Conservation (phyloP, 2,329 filamentous ascomycete genomes). For the Colletotrichum sp. region DNA sequence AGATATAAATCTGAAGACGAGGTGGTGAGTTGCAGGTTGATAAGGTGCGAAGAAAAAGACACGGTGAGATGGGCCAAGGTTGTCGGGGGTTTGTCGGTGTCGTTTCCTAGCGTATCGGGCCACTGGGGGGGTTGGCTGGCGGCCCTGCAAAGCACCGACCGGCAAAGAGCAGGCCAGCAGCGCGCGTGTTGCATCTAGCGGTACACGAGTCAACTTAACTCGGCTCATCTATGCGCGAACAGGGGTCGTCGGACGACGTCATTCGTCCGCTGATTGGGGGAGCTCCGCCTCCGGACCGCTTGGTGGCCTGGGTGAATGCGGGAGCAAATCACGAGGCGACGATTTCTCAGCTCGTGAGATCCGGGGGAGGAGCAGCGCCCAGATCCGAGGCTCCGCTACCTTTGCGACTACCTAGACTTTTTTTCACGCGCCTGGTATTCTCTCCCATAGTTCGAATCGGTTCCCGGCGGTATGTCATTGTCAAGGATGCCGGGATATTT, state of each 20-base stretch:
- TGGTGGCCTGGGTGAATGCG: constrained; percentile 5
- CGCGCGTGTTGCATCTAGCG: background rate
- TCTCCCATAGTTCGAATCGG: background rate
- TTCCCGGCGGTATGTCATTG: background rate
- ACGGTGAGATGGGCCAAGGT: background rate
- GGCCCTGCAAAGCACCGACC: background rate
- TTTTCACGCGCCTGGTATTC: background rate
- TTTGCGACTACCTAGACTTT: background rate
- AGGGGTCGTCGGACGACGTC: background rate
- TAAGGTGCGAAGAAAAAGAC: background rate
- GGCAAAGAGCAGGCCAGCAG: background rate
- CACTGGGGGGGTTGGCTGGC: background rate
- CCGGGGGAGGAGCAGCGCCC: background rate
- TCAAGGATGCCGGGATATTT: background rate
- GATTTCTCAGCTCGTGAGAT: constrained; percentile 15
- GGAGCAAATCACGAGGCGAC: constrained; percentile 19
- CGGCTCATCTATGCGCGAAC: constrained; percentile 23
- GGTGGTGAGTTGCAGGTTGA: background rate
- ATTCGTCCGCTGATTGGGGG: constrained; percentile 12
- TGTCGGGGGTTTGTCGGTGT: background rate
- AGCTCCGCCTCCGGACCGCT: background rate
- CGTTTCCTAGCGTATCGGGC: background rate
- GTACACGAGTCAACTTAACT: constrained; percentile 19
- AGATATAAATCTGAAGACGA: background rate
- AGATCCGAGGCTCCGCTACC: constrained; percentile 9